Percentiles rank a stretch among this genome's conserved stretches.
Conservation (phyloP, 345 rosid species). For the Acer campestre region DNA sequence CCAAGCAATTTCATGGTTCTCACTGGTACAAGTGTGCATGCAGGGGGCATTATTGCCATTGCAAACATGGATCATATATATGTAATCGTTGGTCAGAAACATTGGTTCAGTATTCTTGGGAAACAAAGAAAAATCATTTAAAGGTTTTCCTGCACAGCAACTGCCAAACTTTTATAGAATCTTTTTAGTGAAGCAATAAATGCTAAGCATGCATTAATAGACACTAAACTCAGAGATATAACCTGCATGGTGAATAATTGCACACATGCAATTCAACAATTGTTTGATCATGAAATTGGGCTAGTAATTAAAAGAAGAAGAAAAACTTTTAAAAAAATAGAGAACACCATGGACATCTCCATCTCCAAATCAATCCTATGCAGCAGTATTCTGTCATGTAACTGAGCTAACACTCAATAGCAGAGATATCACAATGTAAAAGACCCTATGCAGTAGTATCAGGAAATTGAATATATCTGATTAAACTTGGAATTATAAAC, state of each 20-base stretch:
- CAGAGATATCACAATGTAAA: background rate
- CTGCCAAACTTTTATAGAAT: background rate
- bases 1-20: background rate
- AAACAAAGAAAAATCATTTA: conserved; percentile 2
- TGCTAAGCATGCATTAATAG: background rate
- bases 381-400: background rate
- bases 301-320: background rate
- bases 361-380: background rate
- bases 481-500: background rate
- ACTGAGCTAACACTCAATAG: background rate
- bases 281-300: background rate
- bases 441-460: background rate
- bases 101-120: background rate
- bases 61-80: background rate
- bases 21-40: background rate
- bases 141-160: background rate
- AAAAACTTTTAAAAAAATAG: background rate
- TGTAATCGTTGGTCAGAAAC: background rate
- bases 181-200: background rate
- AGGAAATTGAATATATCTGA: background rate
- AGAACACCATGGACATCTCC: background rate
- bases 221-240: background rate
- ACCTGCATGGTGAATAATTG: conserved; percentile 5
- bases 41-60: background rate
- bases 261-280: background rate